Base-by-base conservation (phyloP, 163 green algal species). In the Scenedesmus sp. region DNA sequence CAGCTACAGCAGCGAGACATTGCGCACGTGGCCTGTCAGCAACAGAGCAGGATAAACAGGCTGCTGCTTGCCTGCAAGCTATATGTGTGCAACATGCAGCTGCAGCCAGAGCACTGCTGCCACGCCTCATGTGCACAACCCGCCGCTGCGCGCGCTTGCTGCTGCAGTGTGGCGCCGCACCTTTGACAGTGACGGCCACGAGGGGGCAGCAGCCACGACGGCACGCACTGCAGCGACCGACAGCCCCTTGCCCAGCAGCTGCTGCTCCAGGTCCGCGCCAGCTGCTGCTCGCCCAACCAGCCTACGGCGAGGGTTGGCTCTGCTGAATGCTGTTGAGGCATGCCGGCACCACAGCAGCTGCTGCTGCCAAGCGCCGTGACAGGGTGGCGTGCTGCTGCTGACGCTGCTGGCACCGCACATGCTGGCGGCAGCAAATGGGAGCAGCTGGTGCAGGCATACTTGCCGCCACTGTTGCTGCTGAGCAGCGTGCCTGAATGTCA, bases 141-240 rank as follows among this genome's bases (percentile, higher is more conserved):
- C n/a, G n/a, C n/a, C n/a, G n/a, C n/a, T n/a, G n/a, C n/a, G n/a
- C n/a, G n/a, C n/a, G n/a, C n/a, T n/a, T n/a, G n/a, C n/a, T n/a
- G n/a, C 10, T 80, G 12, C 44, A 30, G 42, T 59, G 12, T 10
- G 10, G 46, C 10, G 10, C 46, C 7, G 10, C 53, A 65, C 53
- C 46, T 59, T 70, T 42, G 81, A 86, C 44, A 86, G 30, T 49
- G 81, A 86, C 2, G 81, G 81, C 81, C 81, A 86, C 12, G 46
- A 73, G 46, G 59, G 59, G 12, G 81, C 81, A 12, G 49, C 61
- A 40, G 46, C 61, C 15, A 86, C 26, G 18, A 86, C 81, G 51
- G 81, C 81, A 73, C 65, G 30, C 65, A 76, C 65, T 40, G 65
- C 26, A 76, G 65, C 65, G 40, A 5, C 65, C 2, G 65, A n/a